A percentile compares a stretch with the other conserved stretches of the same genome.
Evolutionary conservation across 805 yeast genomes (phyloP).

Genomic region (Priceomyces melissophilus): DNA sequence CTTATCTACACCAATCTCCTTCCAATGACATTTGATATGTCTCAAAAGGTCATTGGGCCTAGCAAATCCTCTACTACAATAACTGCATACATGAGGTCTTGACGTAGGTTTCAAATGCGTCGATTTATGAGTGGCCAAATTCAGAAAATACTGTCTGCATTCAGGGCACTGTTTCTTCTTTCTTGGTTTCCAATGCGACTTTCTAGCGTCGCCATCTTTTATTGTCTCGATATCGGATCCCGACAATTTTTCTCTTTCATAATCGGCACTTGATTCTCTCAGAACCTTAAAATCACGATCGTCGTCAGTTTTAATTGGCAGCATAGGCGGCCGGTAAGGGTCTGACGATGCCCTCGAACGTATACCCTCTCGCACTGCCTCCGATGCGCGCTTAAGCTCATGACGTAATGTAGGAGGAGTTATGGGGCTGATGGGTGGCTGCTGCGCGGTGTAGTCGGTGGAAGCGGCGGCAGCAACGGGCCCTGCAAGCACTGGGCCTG

Average conservation of each 20-base stretch:
- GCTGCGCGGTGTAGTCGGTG: too few relatives aligned
- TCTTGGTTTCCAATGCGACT: constrained; percentile 42
- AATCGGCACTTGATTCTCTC: neutral
- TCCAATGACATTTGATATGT: constrained; percentile 83
- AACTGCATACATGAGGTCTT: constrained; percentile 74
- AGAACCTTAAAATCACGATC: neutral
- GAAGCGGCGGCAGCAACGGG: neutral
- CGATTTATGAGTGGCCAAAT: constrained; percentile 78
- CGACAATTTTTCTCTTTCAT: too few relatives aligned
- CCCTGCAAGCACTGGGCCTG: too few relatives aligned
- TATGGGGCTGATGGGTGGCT: too few relatives aligned
- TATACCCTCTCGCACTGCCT: too few relatives aligned
- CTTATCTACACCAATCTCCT: constrained; percentile 63
- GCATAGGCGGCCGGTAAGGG: neutral
- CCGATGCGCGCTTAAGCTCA: too few relatives aligned
- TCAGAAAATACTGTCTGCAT: constrained; percentile 66
- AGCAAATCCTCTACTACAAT: constrained; percentile 82
- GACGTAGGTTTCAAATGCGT: constrained; percentile 70
- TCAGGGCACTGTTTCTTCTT: constrained; percentile 71
- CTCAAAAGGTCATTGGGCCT: constrained; percentile 83
- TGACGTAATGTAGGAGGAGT: too few relatives aligned
- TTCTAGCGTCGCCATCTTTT: constrained; percentile 2
- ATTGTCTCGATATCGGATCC: neutral
- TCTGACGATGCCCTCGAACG: constrained; percentile 15
- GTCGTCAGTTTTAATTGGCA: constrained; percentile 3